Conservation (phyloP, 1,284 basidiomycete species). For the Pascua sp. region DNA sequence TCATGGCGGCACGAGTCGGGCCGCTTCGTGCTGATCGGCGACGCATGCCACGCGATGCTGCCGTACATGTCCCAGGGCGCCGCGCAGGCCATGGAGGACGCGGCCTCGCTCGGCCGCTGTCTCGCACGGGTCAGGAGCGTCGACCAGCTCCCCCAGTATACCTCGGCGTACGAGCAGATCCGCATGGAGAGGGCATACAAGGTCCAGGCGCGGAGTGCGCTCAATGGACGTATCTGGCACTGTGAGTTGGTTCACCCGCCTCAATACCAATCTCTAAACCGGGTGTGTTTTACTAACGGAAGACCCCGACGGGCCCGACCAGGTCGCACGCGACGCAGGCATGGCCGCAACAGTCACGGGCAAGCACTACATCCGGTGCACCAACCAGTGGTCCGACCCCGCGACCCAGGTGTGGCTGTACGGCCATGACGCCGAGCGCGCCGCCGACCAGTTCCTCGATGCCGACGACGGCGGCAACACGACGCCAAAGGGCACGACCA, state of each 20-base stretch:
- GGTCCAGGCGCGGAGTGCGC: slow-evolving; percentile 12
- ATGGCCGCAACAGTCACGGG: slow-evolving; percentile 10
- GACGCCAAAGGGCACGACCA: not conserved
- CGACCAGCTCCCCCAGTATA: not conserved
- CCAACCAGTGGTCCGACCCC: slow-evolving; percentile 18
- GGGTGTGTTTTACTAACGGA: not conserved
- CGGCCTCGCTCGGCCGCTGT: slow-evolving; percentile 15
- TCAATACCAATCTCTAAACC: no score
- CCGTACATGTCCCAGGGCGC: slow-evolving; percentile 21
- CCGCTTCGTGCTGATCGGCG: slow-evolving; percentile 12
- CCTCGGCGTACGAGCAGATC: slow-evolving; percentile 4
- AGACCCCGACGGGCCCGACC: slow-evolving; percentile 12
- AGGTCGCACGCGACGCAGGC: slow-evolving; percentile 7
- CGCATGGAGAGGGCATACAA: slow-evolving; percentile 9
- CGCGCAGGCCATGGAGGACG: slow-evolving; percentile 16
- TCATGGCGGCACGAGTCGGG: slow-evolving; percentile 11
- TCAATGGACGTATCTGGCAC: slow-evolving; percentile 17
- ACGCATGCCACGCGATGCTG: slow-evolving; percentile 16
- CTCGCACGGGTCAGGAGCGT: slow-evolving; percentile 1
- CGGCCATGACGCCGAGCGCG: slow-evolving; percentile 9
- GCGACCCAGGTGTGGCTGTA: slow-evolving; percentile 18
- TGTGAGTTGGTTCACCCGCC: slow-evolving; percentile 1
- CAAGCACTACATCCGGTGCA: slow-evolving; percentile 14
- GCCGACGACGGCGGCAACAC: not conserved
- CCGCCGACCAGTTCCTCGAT: slow-evolving; percentile 6